These are phyloP conservation scores for Xylaria sp. DNA, from an alignment of 2,329 filamentous ascomycete genomes.

Conservation along the genomic window DNA sequence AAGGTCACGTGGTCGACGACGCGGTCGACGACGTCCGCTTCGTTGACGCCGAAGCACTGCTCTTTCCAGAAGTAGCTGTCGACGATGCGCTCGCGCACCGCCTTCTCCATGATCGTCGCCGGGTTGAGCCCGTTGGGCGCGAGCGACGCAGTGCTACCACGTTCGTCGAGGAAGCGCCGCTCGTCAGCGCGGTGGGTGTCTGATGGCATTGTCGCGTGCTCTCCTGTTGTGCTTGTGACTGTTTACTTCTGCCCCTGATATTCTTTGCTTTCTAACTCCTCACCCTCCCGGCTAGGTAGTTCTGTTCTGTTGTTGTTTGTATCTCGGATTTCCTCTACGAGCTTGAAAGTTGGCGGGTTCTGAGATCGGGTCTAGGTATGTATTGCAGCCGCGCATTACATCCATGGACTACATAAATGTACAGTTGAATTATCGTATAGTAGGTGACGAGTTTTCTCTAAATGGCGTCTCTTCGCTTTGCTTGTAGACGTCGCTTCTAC, in stretches of 20 bases:
- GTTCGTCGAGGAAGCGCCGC: constrained; percentile 85
- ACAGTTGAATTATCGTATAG: not conserved
- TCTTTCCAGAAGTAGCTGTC: constrained; percentile 99
- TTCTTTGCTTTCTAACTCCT: not conserved
- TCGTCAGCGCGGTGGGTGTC: constrained; percentile 79
- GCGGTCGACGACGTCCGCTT: constrained; percentile 83
- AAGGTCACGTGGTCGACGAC: constrained; percentile 83
- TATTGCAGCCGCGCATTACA: not conserved
- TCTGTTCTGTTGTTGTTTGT: not conserved
- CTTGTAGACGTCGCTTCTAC: not conserved
- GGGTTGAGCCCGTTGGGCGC: constrained; percentile 91
- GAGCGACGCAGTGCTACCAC: constrained; percentile 79
- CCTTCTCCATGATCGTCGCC: constrained; percentile 94
- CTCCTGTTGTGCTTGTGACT: not conserved
- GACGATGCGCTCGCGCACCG: constrained; percentile 92
- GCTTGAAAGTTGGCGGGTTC: not conserved
- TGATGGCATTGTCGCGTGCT: constrained; percentile 34
- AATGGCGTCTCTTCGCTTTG: not conserved
- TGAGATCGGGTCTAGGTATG: not conserved
- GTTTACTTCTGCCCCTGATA: not conserved
- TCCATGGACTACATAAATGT: not conserved
- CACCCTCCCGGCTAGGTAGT: not conserved
- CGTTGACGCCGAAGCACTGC: constrained; percentile 95
- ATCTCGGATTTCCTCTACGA: not conserved
- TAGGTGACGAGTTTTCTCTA: not conserved